A percentile compares a stretch with the other conserved stretches of the same genome.
phyloP scores from a whole-genome alignment of 148 eudicot genomes.

The Vaccinium myrtillus region DNA sequence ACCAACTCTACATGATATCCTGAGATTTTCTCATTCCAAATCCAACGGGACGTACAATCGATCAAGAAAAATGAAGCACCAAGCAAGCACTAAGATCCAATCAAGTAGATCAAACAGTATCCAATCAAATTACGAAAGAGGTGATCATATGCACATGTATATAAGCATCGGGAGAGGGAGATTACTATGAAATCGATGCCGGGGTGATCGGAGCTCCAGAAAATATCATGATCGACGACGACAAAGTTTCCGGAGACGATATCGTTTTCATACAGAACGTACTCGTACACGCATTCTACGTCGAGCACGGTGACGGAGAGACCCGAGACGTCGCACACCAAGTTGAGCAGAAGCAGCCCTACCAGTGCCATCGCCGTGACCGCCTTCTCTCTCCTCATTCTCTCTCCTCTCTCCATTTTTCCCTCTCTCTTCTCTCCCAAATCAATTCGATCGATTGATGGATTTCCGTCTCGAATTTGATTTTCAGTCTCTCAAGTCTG shows the following conservation, averaged over 20 bases:
- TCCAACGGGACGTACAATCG: background rate
- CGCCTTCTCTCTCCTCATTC: constrained; percentile 15
- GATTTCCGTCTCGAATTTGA: background rate
- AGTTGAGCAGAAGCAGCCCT: constrained; percentile 38
- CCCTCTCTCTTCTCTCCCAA: background rate
- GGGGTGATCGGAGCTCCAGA: constrained; percentile 93
- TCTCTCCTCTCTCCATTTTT: constrained; percentile 30
- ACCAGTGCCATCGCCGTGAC: constrained; percentile 28
- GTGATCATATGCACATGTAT: background rate
- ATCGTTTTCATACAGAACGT: constrained; percentile 82
- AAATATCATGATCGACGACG: constrained; percentile 88
- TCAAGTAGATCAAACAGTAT: background rate
- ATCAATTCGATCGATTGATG: background rate
- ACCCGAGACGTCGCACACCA: constrained; percentile 32
- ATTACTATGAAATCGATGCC: constrained; percentile 85
- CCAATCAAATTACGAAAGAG: background rate
- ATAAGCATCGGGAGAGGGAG: background rate
- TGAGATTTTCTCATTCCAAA: background rate
- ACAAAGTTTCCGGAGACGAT: constrained; percentile 82
- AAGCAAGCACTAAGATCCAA: constrained; percentile 1
- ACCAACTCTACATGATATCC: background rate
- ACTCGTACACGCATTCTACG: constrained; percentile 82
- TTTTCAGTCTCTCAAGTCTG: background rate
- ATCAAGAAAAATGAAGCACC: background rate
- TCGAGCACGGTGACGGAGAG: constrained; percentile 79